Evolutionary conservation across 805 yeast genomes (phyloP), one percentile per base, ranked within the genome.

Genomic region (Spathaspora hagerdaliae): DNA sequence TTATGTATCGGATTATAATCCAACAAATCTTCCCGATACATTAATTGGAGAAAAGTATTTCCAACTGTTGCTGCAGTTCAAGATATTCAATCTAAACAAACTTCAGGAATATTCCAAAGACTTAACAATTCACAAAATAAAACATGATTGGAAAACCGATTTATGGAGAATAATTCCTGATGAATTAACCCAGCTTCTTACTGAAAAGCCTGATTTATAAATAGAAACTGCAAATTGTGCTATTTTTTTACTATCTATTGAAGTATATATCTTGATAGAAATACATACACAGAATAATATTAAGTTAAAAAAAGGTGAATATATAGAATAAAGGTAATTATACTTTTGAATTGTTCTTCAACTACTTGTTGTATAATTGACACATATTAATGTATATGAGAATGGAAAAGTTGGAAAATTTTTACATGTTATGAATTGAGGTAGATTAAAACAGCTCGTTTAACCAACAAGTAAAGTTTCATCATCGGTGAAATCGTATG

Each of bases 391-490:
- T 36, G n/a, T 24, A 26, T 36, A 36, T 36, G 31, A 26, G 36
- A 33, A 33, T 33, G 38, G 27, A 26, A 12, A 19, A 19, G 19
- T 10, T 14, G 27, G 38, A n/a, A n/a, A n/a, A 19, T 19, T 19
- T 19, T 19, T 19, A 19, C 24, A 19, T 19, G 24, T 19, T 19
- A 19, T 19, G 24, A 19, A 19, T 2, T 19, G 24, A 19, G 4
- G 24, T 19, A 19, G 24, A 19, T 19, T 19, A 19, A 19, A 19
- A 19, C 24, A 19, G 24, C 12, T 32, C 24, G 44, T 14, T 60
- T 84, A 94, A 84, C 99, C 99, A 63, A 90, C 80, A 59, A 94
- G 72, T 66, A 87, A 85, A 54, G 88, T 89, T 65, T 87, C 95
- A 45, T 76, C 83, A 52, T 78, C 82, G 51, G 79, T 61, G 67